These are phyloP conservation scores for Pinus tabuliformis DNA, from an alignment of 75 land plant species.

Conservation along the genomic window DNA sequence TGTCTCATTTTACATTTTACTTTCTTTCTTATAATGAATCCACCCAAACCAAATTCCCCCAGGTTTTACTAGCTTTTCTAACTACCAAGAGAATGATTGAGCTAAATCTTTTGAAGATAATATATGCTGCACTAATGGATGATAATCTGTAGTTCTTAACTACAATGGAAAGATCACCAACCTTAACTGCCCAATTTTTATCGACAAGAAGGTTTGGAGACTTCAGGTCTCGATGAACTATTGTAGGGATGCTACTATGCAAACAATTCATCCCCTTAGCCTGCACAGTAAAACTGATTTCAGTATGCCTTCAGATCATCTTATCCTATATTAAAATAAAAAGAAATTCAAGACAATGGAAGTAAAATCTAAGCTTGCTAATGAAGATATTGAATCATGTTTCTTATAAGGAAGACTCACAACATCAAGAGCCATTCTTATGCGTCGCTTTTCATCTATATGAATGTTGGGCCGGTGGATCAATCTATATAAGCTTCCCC, in stretches of 20 bases:
- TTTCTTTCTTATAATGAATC: not conserved
- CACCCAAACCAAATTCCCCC: not conserved
- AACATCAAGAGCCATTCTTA: conserved; percentile 85
- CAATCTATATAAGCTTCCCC: conserved; percentile 79
- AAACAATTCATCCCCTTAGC: conserved; percentile 98
- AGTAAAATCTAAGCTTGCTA: not conserved
- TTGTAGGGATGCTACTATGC: conserved; percentile 80
- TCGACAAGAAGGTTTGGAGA: conserved; percentile 97
- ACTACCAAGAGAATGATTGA: not conserved
- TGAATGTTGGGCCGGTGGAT: conserved; percentile 63
- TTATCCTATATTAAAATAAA: not conserved
- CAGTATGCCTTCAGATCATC: conserved; percentile 2
- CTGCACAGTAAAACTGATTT: conserved; percentile 26
- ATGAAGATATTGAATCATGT: not conserved
- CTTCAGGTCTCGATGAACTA: conserved; percentile 96
- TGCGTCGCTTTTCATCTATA: conserved; percentile 67
- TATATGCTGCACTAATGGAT: not conserved
- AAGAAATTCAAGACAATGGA: not conserved
- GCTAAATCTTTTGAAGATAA: not conserved
- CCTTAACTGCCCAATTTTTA: conserved; percentile 98
- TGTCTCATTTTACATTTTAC: not conserved
- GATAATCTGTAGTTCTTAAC: not conserved
- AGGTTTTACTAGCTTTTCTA: not conserved
- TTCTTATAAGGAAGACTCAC: conserved; percentile 23
- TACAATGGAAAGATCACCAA: conserved; percentile 17